phyloP scores from a whole-genome alignment of 2,329 filamentous ascomycete genomes.

The Nannizziopsis arthrosporioides region DNA sequence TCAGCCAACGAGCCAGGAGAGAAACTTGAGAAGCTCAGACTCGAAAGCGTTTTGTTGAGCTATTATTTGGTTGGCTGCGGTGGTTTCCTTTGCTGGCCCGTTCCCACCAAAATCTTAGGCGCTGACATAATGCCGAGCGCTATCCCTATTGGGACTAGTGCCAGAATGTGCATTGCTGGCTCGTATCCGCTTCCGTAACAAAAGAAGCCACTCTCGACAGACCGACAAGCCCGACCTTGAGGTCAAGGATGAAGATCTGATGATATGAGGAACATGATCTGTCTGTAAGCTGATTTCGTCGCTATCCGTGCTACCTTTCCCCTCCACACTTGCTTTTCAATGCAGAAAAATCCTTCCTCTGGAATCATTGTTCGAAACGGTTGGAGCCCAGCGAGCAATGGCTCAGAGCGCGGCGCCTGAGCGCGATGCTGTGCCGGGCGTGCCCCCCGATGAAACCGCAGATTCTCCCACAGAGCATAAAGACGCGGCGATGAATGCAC shows the following conservation, averaged over 20 bases:
- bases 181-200: conserved; percentile 6
- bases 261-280: neutral
- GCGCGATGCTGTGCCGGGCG: conserved; percentile 5
- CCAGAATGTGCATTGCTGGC: neutral
- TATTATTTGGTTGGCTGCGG: conserved; percentile 12
- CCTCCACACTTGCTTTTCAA: conserved; percentile 1
- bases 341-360: conserved; percentile 8
- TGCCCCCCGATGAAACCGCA: conserved; percentile 4
- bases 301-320: neutral
- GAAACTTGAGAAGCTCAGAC: neutral
- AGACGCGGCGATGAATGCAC: neutral
- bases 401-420: conserved; percentile 12
- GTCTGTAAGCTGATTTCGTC: neutral
- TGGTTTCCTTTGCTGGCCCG: conserved; percentile 3
- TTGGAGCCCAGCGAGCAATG: conserved; percentile 11
- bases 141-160: conserved; percentile 1
- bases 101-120: conserved; percentile 7
- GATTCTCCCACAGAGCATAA: neutral
- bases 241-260: neutral
- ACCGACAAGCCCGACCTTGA: no score
- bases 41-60: conserved; percentile 12
- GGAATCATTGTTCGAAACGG: neutral
- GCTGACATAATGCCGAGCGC: conserved; percentile 6
- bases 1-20: neutral
- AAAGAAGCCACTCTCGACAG: conserved; percentile 11